Conservation (phyloP, 192 early-diverging fungal species). For the Dissophora globulifera region DNA sequence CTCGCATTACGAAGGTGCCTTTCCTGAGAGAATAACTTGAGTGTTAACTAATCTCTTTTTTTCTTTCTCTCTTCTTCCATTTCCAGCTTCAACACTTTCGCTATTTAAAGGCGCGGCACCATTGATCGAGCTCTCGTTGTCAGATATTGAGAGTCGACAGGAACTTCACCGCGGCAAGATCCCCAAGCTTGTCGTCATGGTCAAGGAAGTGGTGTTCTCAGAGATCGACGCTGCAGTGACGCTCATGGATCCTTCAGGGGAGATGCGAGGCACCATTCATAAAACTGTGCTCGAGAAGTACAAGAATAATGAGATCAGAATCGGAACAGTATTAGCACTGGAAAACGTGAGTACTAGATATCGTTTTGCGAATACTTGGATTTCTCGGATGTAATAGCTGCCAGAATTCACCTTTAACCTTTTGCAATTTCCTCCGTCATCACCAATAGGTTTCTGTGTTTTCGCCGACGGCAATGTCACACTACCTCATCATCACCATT, state of each 20-base stretch:
- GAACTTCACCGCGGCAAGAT: conserved; percentile 31
- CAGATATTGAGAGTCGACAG: conserved; percentile 25
- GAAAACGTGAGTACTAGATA: conserved; percentile 24
- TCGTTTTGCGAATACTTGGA: too few relatives aligned
- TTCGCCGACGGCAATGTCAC: conserved; percentile 32
- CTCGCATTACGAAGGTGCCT: too few relatives aligned
- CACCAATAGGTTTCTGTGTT: conserved; percentile 40
- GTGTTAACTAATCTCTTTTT: too few relatives aligned
- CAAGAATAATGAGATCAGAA: conserved; percentile 49
- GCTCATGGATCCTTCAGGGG: conserved; percentile 43
- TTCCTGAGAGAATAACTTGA: too few relatives aligned
- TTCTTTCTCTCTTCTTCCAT: too few relatives aligned
- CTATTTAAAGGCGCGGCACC: conserved; percentile 8
- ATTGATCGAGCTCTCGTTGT: conserved; percentile 12
- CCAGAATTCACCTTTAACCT: too few relatives aligned
- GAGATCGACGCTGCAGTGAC: conserved; percentile 47
- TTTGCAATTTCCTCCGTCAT: neutral
- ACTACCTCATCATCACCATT: conserved; percentile 38
- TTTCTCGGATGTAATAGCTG: too few relatives aligned
- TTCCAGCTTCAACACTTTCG: conserved; percentile 27
- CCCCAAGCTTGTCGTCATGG: conserved; percentile 21
- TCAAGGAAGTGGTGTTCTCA: conserved; percentile 29
- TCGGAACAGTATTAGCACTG: conserved; percentile 36
- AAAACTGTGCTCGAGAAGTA: conserved; percentile 30
- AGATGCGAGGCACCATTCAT: conserved; percentile 45